Base-by-base conservation (phyloP, 805 yeast genomes). In the Ogataea wickerhamii region DNA sequence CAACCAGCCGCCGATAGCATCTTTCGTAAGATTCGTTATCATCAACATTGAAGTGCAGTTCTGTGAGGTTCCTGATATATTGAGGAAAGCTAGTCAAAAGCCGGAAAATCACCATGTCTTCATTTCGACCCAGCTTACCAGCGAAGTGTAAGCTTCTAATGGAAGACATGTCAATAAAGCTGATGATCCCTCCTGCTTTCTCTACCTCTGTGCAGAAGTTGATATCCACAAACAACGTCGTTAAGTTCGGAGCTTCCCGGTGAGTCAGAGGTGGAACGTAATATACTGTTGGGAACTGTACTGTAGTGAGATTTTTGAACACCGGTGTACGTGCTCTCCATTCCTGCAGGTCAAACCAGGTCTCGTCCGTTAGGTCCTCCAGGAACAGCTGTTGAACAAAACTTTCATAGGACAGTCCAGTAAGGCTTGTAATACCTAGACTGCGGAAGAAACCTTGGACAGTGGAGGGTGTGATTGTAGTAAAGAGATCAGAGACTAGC, bases 1-100 rank as follows among this genome's bases (percentile, higher is more conserved):
- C 65, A 36, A 60, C 65, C 10, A 60, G 34, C 20, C 65, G 43
- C 34, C 65, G 49, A 43, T 60, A 60, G 12, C 52, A 61, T 18
- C 48, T 34, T 14, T 60, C 61, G 25, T 47, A 48, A 13, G 53
- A 40, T 24, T 48, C 54, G 3, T 18, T 24, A n/a, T 41, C 49
- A 14, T 52, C 48, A 22, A 48, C 51, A 26, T 48, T 46, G 43
- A 60, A 60, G 32, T 53, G 54, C 14, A 60, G 38, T 34, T 52
- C 55, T 23, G 36, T 38, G 18, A 60, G 37, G 14, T 50, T 40
- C 21, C 45, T 46, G 13, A 60, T 41, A 42, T 51, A 38, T 11
- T 48, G 52, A 3, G 63, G 62, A 27, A 36, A 50, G 17, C 47
- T 50, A 1, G 64, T 60, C 13, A 60, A 23, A 14, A 60, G 35